Evolutionary conservation across 805 yeast species (phyloP), one percentile per base, ranked within the genome.

Genomic region (Schizosaccharomyces octosporus): DNA sequence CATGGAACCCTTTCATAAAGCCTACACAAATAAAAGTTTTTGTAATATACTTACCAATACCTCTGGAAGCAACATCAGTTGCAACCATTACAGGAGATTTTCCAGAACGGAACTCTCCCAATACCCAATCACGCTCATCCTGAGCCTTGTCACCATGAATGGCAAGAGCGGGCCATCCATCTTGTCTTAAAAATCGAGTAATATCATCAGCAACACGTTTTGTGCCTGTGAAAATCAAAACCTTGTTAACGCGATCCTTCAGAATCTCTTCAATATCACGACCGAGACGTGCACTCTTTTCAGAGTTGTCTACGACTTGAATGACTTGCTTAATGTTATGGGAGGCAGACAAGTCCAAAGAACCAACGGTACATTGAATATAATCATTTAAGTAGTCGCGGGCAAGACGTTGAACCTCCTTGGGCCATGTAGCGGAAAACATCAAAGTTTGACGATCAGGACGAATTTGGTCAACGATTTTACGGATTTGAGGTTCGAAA

Each of bases 351-450:
- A 93, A 80, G 74, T 90, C 97, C 72, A 65, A 61, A 63, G 97
- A 93, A 74, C 98, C 98, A 73, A 93, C 77, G 70, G 86, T 90
- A 67, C 93, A 97, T 78, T 93, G 97, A 71, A 93, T 90, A 70
- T 90, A 93, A 72, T 93, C 95, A 62, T 80, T 75, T 72, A 90
- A 79, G 74, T 87, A 93, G 74, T 93, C 98, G 69, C 84, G 80
- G 66, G 97, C 94, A 71, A 93, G 79, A 67, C 82, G 79, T 78
- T 90, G 94, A 65, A 93, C 97, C 74, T 87, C 95, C 80, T 89
- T 90, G 69, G 98, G 98, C 98, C 98, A 93, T 62, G 98, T 93
- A 67, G 98, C 98, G 65, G 97, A 90, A 97, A 97, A 93, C 97
- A 93, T 87, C 69, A 90, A 79, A 64, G 98, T 93, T 78, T 93